Evolutionary conservation across 495 filamentous ascomycete species (phyloP), one percentile per base, ranked within the genome.

Genomic region (Penicillium chermesinum): DNA sequence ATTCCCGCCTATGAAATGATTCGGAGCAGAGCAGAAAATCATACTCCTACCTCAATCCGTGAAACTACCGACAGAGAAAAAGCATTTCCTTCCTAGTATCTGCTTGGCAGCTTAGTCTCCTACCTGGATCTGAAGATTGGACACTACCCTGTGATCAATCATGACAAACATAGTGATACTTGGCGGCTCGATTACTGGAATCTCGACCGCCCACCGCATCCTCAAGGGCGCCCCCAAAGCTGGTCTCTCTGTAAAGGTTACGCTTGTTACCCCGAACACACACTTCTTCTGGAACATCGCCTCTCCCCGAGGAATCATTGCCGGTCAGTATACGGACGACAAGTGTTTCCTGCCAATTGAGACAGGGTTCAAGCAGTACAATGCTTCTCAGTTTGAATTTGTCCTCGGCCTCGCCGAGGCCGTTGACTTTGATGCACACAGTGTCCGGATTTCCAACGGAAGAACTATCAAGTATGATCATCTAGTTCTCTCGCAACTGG

Each of bases 261-360:
- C 43, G n/a, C 37, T 52, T 16, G 41, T 52, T 20, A 44, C 21
- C 21, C 49, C 49, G 7, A 46, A 42, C 27, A 42, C 45, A 25
- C 37, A 52, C 19, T 34, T 40, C 27, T 52, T 46, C 36, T 52
- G 45, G 41, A 52, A 52, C 19, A 52, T 46, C 21, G 49, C 49
- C 10, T 27, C 49, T 7, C 49, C 49, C 22, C 42, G 49, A 4
- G 37, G 30, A 18, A 42, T 52, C 27, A 45, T 46, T 27, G 36
- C 37, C 18, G 14, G 17, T 22, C 38, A 42, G 9, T 30, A 40
- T 37, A 25, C 18, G 10, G 17, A 35, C 32, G 43, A n/a, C 22
- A 40, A 46, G 45, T 52, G 46, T 17, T 32, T 52, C 16, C 44
- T 41, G 27, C 8, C 37, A 2, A 52, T 52, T 30, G 34, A 13